Percentiles rank a stretch among this genome's conserved stretches.
Evolutionary conservation across 2,329 filamentous ascomycete species (phyloP).

Genomic region (Gliomastix tumulicola): DNA sequence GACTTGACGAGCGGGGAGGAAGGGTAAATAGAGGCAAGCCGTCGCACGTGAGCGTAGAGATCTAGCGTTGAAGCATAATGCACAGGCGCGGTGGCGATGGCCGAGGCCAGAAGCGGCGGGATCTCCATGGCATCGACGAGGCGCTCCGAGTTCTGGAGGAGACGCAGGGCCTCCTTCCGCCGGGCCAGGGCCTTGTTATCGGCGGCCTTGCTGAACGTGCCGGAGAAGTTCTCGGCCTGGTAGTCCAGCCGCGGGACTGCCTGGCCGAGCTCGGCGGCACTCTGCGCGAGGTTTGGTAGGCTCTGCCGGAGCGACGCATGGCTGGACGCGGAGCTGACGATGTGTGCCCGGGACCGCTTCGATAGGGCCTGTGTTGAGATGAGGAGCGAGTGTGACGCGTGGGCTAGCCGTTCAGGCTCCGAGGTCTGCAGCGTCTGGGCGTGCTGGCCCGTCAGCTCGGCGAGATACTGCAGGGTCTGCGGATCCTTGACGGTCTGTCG

Average conservation of each 20-base stretch:
- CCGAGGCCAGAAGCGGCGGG: conserved; percentile 75
- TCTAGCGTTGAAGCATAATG: conserved; percentile 89
- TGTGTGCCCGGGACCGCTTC: conserved; percentile 78
- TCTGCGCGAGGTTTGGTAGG: conserved; percentile 62
- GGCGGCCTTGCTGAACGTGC: conserved; percentile 69
- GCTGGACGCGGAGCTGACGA: conserved; percentile 74
- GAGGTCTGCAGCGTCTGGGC: conserved; percentile 64
- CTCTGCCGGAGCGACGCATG: conserved; percentile 66
- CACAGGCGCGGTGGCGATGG: conserved; percentile 57
- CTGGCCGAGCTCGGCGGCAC: conserved; percentile 60
- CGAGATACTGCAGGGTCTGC: conserved; percentile 63
- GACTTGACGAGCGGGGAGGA: conserved; percentile 67
- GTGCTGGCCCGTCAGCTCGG: conserved; percentile 69
- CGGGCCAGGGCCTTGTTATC: conserved; percentile 64
- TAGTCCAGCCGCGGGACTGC: conserved; percentile 73
- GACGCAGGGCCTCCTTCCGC: conserved; percentile 71
- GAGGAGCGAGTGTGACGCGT: conserved; percentile 72
- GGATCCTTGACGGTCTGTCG: conserved; percentile 31
- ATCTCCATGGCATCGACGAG: conserved; percentile 88
- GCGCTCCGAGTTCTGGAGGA: conserved; percentile 82
- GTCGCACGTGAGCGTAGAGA: conserved; percentile 85
- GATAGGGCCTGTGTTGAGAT: conserved; percentile 82
- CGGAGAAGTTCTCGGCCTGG: conserved; percentile 72
- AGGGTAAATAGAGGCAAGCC: conserved; percentile 77
- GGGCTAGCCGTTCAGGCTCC: conserved; percentile 74